Percentiles rank a stretch among this genome's conserved stretches.
Evolutionary conservation across 2,329 filamentous ascomycete genomes (phyloP).

Genomic region (Ampelomyces quisqualis): DNA sequence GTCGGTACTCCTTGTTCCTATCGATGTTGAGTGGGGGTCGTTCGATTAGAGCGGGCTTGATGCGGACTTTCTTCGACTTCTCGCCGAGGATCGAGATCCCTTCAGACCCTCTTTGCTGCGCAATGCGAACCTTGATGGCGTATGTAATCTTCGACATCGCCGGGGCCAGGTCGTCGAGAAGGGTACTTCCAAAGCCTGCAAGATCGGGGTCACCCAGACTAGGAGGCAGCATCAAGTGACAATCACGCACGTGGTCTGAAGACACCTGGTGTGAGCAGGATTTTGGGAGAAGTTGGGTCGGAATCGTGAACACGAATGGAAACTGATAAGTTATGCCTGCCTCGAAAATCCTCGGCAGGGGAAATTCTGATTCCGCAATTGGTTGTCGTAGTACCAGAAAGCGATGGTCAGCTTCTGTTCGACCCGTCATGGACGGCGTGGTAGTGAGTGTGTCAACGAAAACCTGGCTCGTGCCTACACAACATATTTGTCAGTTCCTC

Average conservation of each 20-base stretch:
- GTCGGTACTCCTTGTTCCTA: slow-evolving; percentile 52
- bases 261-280: slow-evolving; percentile 57
- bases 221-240: slow-evolving; percentile 62
- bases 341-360: slow-evolving; percentile 56
- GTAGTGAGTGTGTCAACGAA: slow-evolving; percentile 57
- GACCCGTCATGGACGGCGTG: slow-evolving; percentile 54
- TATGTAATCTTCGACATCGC: slow-evolving; percentile 64
- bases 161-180: slow-evolving; percentile 63
- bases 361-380: slow-evolving; percentile 55
- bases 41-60: slow-evolving; percentile 61
- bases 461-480: slow-evolving; percentile 54
- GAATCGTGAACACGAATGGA: slow-evolving; percentile 65
- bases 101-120: slow-evolving; percentile 44
- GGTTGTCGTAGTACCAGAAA: slow-evolving; percentile 65
- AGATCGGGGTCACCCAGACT: slow-evolving; percentile 60
- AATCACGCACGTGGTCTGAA: slow-evolving; percentile 54
- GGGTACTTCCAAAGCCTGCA: slow-evolving; percentile 50
- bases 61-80: slow-evolving; percentile 57
- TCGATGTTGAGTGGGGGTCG: slow-evolving; percentile 59
- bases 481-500: slow-evolving; percentile 15
- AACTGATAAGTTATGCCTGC: slow-evolving; percentile 59
- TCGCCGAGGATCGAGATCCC: slow-evolving; percentile 51
- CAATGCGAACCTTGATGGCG: slow-evolving; percentile 53
- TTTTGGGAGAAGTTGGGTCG: slow-evolving; percentile 60
- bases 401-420: slow-evolving; percentile 58